Base-by-base conservation (phyloP, 176 grass and related monocot genomes). In the Coix lacrymajobi region DNA sequence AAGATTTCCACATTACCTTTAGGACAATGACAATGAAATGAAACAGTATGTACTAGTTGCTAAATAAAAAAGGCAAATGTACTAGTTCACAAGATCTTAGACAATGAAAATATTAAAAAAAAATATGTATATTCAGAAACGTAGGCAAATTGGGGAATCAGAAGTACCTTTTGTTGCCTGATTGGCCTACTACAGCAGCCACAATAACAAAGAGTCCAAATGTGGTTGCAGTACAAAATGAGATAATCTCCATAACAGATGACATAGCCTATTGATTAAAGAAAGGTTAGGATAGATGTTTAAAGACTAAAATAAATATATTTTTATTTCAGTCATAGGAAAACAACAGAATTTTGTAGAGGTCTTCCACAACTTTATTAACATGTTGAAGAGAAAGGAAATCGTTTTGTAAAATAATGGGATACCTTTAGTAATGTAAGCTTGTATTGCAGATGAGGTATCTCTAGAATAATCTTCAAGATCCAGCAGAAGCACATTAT, bases 401-500 rank as follows among this genome's bases (percentile, higher is more conserved):
- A 20, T 8, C 5, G 11, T 3, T 44, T 36, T n/a, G 32, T 41
- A 77, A 11, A 81, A 69, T 51, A 85, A 85, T 20, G 65, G 46
- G 66, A 67, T 89, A 98, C 95, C 92, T 95, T 85, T 76, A 78
- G 46, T 56, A 79, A 72, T 14, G 79, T 54, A 44, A 98, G 88
- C 70, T 67, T 98, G 79, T 85, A 90, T 51, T 90, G 84, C 66
- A 95, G 88, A 85, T 93, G 92, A 86, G 95, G 92, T 52, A 93
- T 91, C 71, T 90, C 84, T 34, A 98, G 41, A 81, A 98, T 67
- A 86, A 86, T 79, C 86, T 93, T 98, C 77, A 91, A 72, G 56
- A 90, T 90, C 95, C 92, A 98, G 84, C 88, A 95, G 51, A 95
- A 82, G 62, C 90, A 95, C 62, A 93, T 79, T 43, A 91, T 76